Percentiles rank a stretch among this genome's conserved stretches.
These are phyloP conservation scores for Gossypium aridum DNA, from an alignment of 441 rosid species.

Conservation along the genomic window DNA sequence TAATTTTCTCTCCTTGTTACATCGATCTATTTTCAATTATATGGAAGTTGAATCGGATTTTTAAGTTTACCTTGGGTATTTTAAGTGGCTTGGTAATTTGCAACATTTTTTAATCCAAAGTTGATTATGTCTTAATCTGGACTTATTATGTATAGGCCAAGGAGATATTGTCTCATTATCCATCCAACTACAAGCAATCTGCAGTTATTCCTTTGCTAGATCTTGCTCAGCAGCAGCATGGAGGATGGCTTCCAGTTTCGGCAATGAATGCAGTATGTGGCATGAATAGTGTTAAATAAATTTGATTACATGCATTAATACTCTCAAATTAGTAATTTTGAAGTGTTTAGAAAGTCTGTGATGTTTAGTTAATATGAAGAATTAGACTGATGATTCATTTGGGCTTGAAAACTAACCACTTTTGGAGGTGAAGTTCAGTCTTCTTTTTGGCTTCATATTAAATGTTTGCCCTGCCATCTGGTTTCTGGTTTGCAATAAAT, in stretches of 20 bases:
- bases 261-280: constrained; percentile 33
- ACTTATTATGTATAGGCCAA: constrained; percentile 44
- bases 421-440: not conserved
- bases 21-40: not conserved
- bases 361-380: not conserved
- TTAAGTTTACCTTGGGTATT: not conserved
- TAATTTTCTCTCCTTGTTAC: not conserved
- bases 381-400: not conserved
- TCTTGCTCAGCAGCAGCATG: constrained; percentile 92
- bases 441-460: not conserved
- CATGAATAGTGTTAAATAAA: not conserved
- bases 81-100: not conserved
- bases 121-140: not conserved
- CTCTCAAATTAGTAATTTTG: not conserved
- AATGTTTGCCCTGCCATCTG: not conserved
- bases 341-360: not conserved
- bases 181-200: constrained; percentile 97
- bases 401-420: not conserved
- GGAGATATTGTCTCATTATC: constrained; percentile 93
- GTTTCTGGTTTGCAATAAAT: not conserved
- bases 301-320: not conserved
- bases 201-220: constrained; percentile 96
- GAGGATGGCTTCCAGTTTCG: constrained; percentile 12
- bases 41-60: not conserved
- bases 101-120: not conserved